Evolutionary conservation across 495 filamentous ascomycete genomes (phyloP).

Genomic region (Podospora comata): DNA sequence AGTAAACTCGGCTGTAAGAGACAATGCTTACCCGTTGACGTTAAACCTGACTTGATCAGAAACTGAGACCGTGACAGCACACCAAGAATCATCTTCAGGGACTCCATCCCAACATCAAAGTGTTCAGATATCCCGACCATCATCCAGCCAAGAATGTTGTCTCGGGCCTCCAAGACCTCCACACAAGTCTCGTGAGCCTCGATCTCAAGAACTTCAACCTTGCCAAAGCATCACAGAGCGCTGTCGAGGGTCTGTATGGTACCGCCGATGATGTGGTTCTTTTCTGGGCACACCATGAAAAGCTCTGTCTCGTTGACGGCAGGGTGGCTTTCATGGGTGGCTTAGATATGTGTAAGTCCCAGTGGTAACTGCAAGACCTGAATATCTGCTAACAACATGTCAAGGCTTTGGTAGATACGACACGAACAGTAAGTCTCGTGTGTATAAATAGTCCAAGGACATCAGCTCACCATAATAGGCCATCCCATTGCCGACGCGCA

Average conservation of each 20-base stretch:
- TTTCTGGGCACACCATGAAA: constrained; percentile 97
- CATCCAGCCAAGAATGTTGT: constrained; percentile 59
- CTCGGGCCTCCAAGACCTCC: constrained; percentile 35
- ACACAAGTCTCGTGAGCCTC: constrained; percentile 41
- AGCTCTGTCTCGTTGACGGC: constrained; percentile 81
- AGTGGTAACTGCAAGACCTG: neutral
- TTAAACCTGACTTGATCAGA: neutral
- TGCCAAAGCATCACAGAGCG: constrained; percentile 60
- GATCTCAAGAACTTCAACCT: constrained; percentile 46
- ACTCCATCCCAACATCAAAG: constrained; percentile 80
- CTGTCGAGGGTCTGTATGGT: constrained; percentile 75
- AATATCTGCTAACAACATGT: constrained; percentile 17
- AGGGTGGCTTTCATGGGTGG: constrained; percentile 87
- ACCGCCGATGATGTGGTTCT: constrained; percentile 72
- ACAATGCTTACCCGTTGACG: neutral
- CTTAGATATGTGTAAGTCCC: constrained; percentile 56
- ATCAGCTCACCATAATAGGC: constrained; percentile 39
- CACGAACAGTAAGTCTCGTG: constrained; percentile 46
- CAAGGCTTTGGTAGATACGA: constrained; percentile 61
- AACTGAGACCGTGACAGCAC: constrained; percentile 46
- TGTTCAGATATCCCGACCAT: constrained; percentile 93
- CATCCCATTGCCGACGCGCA: constrained; percentile 87
- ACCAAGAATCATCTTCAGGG: constrained; percentile 79
- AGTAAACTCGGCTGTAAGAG: constrained; percentile 62
- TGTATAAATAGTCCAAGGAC: neutral